Base-by-base conservation (phyloP, 768 basidiomycete genomes). In the Favolaschia claudopus region DNA sequence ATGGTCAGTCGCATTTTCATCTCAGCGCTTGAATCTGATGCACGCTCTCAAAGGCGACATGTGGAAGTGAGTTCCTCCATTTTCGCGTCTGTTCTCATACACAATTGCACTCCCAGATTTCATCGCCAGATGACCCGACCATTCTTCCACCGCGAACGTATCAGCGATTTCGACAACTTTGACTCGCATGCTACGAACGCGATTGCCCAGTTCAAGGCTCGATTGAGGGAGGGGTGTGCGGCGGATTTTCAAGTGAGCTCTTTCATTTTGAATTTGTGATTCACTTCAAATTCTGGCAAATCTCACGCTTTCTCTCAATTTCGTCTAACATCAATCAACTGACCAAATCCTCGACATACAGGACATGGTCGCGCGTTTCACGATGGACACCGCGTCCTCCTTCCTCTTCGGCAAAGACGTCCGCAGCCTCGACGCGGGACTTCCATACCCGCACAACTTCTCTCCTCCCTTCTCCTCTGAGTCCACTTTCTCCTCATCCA, bases 71-170 rank as follows among this genome's bases (percentile, higher is more conserved):
- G 80, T 69, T 24, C 10, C 39, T 24, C 27, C 28, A 14, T 24
- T 28, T 32, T 17, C 20, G 24, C 29, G 1, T 4, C 13, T 25
- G 27, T n/a, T 9, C 19, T 9, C 9, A 1, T 24, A 34, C 7
- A 14, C 46, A 43, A 45, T 37, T 31, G 13, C 6, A 24, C 14
- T 13, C 17, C n/a, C 43, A 83, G 88, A 64, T 82, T 88, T 65
- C 88, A 90, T 68, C 84, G 89, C 12, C 67, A 79, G 5, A 87
- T 91, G 76, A 86, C 87, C 0, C 83, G 89, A 0, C 89, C 89
- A 0, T 90, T 91, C 75, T 91, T 92, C 74, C 81, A 70, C 56
- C 79, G 78, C 48, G 88, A 89, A 31, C 77, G 81, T 24, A 84
- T 88, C 52, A 82, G 78, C 39, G 82, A 88, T 66, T 89, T 88